Evolutionary conservation across 768 basidiomycete species (phyloP), one percentile per base, ranked within the genome.

Genomic region (Tremella yokohamensis): DNA sequence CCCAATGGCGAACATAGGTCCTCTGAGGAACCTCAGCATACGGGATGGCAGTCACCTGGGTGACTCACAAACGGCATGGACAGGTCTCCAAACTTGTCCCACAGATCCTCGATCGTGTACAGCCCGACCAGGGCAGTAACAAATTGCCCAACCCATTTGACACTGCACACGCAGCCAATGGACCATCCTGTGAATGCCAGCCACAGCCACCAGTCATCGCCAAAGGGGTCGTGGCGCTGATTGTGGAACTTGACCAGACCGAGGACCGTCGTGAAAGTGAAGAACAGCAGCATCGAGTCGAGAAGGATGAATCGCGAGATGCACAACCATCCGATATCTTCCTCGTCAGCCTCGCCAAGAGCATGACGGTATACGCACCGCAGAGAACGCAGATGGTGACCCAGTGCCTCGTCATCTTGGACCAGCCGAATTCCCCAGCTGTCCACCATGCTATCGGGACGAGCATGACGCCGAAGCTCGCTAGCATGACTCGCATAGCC

Each of bases 271-370:
- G 89, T 86, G 82, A 97, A 90, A 40, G 96, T 98, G 81, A 99
- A 98, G 82, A 94, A 96, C 34, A 99, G 80, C n/a, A 99, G 80
- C 90, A 99, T 96, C 19, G 96, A 92, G 76, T 99, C 96, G 69
- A 99, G 81, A 38, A 99, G 85, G 78, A 98, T 92, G 76, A 99
- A 99, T 22, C 94, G 85, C 25, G 92, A 94, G 73, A 98, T 99
- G 68, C 86, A 88, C 45, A 98, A 77, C 96, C 93, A 99, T 61
- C 88, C 93, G 60, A 97, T 85, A 78, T 99, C 96, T 96, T 22
- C 1, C 4, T 34, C 6, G 11, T 34, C 11, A 34, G 29, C n/a
- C 7, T 49, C 39, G 7, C 38, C 45, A 34, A 51, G 29, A 47
- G 44, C 16, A 18, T 20, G 19, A 25, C 24, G 9, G 52, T n/a